Percentiles rank a stretch among this genome's conserved stretches.
phyloP scores from a whole-genome alignment of 768 basidiomycete genomes.

The Pleurotus sapidus region DNA sequence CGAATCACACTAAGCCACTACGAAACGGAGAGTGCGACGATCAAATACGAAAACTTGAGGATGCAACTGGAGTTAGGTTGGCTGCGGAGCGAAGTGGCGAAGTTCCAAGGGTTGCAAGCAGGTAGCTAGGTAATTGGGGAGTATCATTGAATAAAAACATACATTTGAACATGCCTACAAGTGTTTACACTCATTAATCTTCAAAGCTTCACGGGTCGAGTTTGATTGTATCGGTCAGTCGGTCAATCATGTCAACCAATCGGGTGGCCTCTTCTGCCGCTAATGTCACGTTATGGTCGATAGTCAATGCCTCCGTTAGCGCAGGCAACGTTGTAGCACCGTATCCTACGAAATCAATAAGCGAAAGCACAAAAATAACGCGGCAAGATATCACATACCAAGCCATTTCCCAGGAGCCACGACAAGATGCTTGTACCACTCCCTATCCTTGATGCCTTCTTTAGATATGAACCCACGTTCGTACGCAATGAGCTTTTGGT shows the following conservation, averaged over 20 bases:
- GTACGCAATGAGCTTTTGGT: constrained; percentile 63
- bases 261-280: constrained; percentile 45
- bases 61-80: background rate
- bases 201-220: background rate
- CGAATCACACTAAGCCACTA: background rate
- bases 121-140: no score
- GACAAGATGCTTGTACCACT: constrained; percentile 85
- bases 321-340: constrained; percentile 63
- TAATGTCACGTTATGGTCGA: constrained; percentile 44
- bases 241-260: constrained; percentile 31
- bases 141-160: no score
- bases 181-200: background rate
- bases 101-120: no score
- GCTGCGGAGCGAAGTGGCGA: no score
- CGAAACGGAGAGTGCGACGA: background rate
- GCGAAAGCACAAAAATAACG: background rate
- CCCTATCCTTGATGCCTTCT: constrained; percentile 71
- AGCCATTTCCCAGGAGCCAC: constrained; percentile 87
- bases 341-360: constrained; percentile 33
- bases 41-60: background rate
- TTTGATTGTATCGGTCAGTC: background rate
- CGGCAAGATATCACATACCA: constrained; percentile 37
- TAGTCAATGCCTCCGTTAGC: constrained; percentile 55
- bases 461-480: constrained; percentile 80
- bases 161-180: no score